These are phyloP conservation scores for Nadsonia commutata DNA, from an alignment of 1,139 yeast genomes.

Conservation along the genomic window DNA sequence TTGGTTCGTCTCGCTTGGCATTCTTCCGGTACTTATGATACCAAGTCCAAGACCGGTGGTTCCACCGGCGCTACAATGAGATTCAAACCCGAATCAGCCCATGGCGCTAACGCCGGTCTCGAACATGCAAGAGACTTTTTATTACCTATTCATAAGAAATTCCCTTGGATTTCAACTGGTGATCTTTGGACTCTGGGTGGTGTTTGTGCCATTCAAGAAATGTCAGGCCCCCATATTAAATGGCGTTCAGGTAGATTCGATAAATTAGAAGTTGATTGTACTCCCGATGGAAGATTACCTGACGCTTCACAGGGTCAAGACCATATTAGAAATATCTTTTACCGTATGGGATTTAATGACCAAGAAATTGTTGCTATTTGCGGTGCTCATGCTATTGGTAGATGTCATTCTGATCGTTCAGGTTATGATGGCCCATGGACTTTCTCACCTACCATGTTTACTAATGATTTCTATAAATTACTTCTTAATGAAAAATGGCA, in stretches of 20 bases:
- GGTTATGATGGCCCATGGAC: constrained; percentile 93
- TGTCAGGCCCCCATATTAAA: constrained; percentile 71
- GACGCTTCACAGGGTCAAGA: constrained; percentile 60
- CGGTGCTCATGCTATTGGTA: constrained; percentile 82
- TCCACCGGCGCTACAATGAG: constrained; percentile 78
- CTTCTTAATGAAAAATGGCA: constrained; percentile 63
- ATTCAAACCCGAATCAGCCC: constrained; percentile 46
- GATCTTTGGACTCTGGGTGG: constrained; percentile 85
- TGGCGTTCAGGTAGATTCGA: constrained; percentile 82
- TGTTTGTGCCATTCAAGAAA: constrained; percentile 71
- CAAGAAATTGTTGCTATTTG: constrained; percentile 73
- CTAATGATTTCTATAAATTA: constrained; percentile 64
- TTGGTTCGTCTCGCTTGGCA: constrained; percentile 68
- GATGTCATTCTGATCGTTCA: constrained; percentile 41
- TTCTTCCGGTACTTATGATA: constrained; percentile 53
- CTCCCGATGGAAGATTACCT: constrained; percentile 66
- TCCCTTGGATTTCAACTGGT: constrained; percentile 73
- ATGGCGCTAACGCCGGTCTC: constrained; percentile 66
- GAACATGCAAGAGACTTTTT: constrained; percentile 51
- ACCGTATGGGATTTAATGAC: constrained; percentile 65
- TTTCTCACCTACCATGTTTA: constrained; percentile 63
- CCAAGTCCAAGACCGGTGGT: constrained; percentile 52
- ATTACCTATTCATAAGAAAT: constrained; percentile 40
- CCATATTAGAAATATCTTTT: constrained; percentile 54
- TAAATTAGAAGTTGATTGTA: constrained; percentile 29